These are phyloP conservation scores for Cercophora newfieldiana DNA, from an alignment of 495 filamentous ascomycete genomes.

Conservation along the genomic window DNA sequence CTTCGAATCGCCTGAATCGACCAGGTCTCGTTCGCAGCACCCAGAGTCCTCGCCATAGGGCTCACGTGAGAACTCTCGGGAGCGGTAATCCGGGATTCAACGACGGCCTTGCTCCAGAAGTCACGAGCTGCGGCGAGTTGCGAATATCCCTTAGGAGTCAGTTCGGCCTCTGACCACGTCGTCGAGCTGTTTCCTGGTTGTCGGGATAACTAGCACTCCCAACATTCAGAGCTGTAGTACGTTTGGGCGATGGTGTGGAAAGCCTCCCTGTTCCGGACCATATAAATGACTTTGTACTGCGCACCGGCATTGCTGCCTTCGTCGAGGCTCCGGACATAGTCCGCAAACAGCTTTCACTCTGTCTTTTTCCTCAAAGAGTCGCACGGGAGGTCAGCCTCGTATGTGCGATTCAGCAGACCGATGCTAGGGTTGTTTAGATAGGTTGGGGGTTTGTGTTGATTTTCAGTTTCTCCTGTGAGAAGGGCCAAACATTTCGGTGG, in stretches of 20 bases:
- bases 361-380: background rate
- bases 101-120: background rate
- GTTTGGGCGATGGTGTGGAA: conserved; percentile 7
- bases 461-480: conserved; percentile 1
- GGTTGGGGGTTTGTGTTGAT: conserved; percentile 4
- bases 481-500: too few species aligned
- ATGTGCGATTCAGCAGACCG: conserved; percentile 6
- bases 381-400: background rate
- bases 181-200: conserved; percentile 7
- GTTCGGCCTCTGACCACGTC: conserved; percentile 5
- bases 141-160: background rate
- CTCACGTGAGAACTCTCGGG: conserved; percentile 2
- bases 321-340: background rate
- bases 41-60: conserved; percentile 2
- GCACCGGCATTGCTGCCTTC: background rate
- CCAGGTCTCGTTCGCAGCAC: background rate
- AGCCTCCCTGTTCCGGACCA: background rate
- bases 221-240: conserved; percentile 4
- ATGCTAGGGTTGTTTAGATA: background rate
- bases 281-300: background rate
- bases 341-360: background rate
- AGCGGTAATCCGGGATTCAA: background rate
- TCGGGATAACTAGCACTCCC: conserved; percentile 11
- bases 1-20: too few species aligned
- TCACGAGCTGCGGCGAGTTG: background rate